Evolutionary conservation across 495 filamentous ascomycete species (phyloP).

Genomic region (Aspergillus campestris): DNA sequence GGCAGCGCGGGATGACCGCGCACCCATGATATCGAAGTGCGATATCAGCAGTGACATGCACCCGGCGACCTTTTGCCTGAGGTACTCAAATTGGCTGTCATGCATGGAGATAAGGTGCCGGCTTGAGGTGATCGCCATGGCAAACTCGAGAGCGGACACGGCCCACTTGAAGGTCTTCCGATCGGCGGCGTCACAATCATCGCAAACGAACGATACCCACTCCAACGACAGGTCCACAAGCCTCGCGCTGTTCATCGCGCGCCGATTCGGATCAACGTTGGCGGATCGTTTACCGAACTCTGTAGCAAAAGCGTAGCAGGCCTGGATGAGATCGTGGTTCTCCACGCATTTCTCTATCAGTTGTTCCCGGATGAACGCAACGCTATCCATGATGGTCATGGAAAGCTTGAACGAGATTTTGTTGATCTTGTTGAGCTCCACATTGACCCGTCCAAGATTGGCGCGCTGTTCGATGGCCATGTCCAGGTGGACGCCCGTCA

Average conservation of each 20-base stretch:
- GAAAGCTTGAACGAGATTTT: slow-evolving; percentile 92
- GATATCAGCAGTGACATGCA: slow-evolving; percentile 98
- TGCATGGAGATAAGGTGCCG: slow-evolving; percentile 82
- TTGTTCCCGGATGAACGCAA: slow-evolving; percentile 82
- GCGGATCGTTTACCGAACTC: slow-evolving; percentile 94
- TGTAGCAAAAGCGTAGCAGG: slow-evolving; percentile 97
- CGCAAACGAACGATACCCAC: slow-evolving; percentile 96
- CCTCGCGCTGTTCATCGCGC: slow-evolving; percentile 92
- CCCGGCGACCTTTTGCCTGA: slow-evolving; percentile 84
- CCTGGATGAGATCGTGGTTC: slow-evolving; percentile 93
- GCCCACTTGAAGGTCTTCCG: slow-evolving; percentile 96
- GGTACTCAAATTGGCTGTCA: slow-evolving; percentile 70
- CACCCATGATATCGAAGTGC: slow-evolving; percentile 98
- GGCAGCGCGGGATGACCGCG: slow-evolving; percentile 82
- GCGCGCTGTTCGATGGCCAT: slow-evolving; percentile 87
- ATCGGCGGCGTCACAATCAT: slow-evolving; percentile 93
- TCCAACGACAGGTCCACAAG: slow-evolving; percentile 87
- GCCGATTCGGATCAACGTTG: slow-evolving; percentile 84
- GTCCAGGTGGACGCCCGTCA: slow-evolving; percentile 71
- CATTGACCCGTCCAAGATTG: slow-evolving; percentile 85
- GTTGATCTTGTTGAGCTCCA: slow-evolving; percentile 88
- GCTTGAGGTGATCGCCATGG: slow-evolving; percentile 92
- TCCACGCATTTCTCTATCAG: slow-evolving; percentile 61
- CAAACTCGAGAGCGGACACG: slow-evolving; percentile 88
- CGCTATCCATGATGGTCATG: slow-evolving; percentile 99